Base-by-base conservation (phyloP, 306 rosid species). In the Vicia sativa region DNA sequence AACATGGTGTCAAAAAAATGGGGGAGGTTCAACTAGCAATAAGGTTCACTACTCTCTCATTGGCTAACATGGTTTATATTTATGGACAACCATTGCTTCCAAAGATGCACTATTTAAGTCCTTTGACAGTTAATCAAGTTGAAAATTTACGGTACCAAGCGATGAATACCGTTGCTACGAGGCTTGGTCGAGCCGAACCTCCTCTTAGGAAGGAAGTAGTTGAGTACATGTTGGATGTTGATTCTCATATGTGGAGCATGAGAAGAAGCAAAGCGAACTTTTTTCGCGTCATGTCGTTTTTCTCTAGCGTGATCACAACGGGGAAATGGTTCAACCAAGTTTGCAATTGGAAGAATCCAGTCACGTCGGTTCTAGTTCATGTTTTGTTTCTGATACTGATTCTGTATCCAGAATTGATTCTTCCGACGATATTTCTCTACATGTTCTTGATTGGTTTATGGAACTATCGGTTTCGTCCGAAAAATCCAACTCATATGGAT, bases 231-330 rank as follows among this genome's bases (percentile, higher is more conserved):
- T 55, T 93, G 15, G 97, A 93, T 67, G 90, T 88, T 15, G 99
- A 93, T 77, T 93, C 99, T 9, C 95, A 88, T 45, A 74, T 90
- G 79, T 90, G 99, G 99, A 93, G 99, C 76, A 90, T 93, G 97
- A 86, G 99, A 71, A 85, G 95, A 77, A 93, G 99, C 90, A 93
- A 90, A 78, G 97, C 96, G 5, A 93, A 93, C 80, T 93, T 93
- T 84, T 88, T 90, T 11, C 90, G 97, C 3, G 75, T 90, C 44
- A 90, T 93, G 95, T 86, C 99, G 0, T 82, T 93, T 41, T 76
- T 93, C 60, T 87, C 99, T 0, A 82, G 87, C 10, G 25, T 82
- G 76, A 72, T 93, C 59, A 70, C 85, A 1, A 74, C 82, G 75
- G 78, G 90, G 19, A 69, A 82, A 76, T 93, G 99, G 99, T 77